phyloP scores from a whole-genome alignment of 1,284 basidiomycete species.

The Sanghuangporus sanghuang region DNA sequence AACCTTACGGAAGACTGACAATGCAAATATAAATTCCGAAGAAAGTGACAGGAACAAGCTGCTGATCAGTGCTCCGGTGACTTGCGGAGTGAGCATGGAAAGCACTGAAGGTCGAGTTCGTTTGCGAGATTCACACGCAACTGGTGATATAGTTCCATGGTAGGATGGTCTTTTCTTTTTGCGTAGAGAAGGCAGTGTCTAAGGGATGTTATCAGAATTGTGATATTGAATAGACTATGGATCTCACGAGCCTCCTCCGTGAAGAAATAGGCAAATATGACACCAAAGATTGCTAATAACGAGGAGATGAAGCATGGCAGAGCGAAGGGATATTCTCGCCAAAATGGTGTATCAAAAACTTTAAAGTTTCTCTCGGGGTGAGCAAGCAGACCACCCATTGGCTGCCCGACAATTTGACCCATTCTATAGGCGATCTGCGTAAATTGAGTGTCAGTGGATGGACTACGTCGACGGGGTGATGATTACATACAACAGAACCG shows the following conservation, averaged over 20 bases:
- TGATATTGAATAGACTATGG: background rate
- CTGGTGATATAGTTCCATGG: conserved; percentile 8
- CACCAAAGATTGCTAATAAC: conserved; percentile 20
- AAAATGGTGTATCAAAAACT: conserved; percentile 21
- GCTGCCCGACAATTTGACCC: conserved; percentile 20
- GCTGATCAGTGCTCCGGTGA: conserved; percentile 15
- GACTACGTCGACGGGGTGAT: background rate
- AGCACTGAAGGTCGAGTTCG: conserved; percentile 12
- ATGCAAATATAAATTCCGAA: conserved; percentile 19
- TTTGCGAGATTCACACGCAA: background rate
- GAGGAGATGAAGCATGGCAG: conserved; percentile 23
- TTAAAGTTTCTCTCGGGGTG: conserved; percentile 22
- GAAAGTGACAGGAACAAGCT: conserved; percentile 12
- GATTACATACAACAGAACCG: conserved; percentile 2
- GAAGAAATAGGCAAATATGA: conserved; percentile 18
- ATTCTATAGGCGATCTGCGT: conserved; percentile 17
- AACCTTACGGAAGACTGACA: conserved; percentile 9
- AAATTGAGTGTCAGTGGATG: background rate
- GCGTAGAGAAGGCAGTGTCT: conserved; percentile 15
- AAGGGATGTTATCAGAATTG: background rate
- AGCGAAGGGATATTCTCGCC: conserved; percentile 22
- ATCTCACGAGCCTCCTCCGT: conserved; percentile 20
- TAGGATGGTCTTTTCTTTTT: conserved; percentile 10
- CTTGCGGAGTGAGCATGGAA: conserved; percentile 15
- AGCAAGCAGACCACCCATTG: conserved; percentile 23